Evolutionary conservation across 2,329 filamentous ascomycete genomes (phyloP).

Genomic region (Colletotrichum sp.): DNA sequence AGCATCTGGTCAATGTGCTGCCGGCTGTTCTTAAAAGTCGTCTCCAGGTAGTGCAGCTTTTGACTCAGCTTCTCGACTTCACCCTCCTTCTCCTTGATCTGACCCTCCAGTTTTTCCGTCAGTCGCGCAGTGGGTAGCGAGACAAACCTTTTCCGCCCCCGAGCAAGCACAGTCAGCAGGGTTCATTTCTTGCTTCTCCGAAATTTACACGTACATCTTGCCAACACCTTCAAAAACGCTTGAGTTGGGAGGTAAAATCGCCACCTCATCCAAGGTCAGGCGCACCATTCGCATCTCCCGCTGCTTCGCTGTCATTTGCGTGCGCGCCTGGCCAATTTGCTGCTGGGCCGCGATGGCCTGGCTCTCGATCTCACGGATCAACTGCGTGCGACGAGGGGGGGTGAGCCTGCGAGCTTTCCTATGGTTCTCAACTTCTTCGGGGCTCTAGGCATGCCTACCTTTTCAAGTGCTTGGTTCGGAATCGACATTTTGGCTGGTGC

Average conservation of each 20-base stretch:
- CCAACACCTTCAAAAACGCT: slow-evolving; percentile 93
- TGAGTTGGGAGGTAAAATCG: slow-evolving; percentile 75
- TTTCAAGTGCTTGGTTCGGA: slow-evolving; percentile 90
- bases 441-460: slow-evolving; percentile 58
- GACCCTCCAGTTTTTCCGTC: slow-evolving; percentile 75
- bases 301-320: slow-evolving; percentile 85
- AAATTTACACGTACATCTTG: slow-evolving; percentile 76
- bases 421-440: background rate
- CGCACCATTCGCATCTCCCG: slow-evolving; percentile 88
- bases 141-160: slow-evolving; percentile 75
- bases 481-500: slow-evolving; percentile 76
- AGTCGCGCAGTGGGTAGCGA: slow-evolving; percentile 75
- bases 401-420: slow-evolving; percentile 1
- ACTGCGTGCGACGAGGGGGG: slow-evolving; percentile 50
- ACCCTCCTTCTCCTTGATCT: slow-evolving; percentile 75
- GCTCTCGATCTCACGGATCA: slow-evolving; percentile 91
- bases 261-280: slow-evolving; percentile 83
- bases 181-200: background rate
- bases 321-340: slow-evolving; percentile 85
- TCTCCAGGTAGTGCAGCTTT: slow-evolving; percentile 91
- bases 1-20: slow-evolving; percentile 92
- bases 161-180: background rate
- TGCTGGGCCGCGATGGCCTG: slow-evolving; percentile 89
- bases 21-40: slow-evolving; percentile 92
- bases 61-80: slow-evolving; percentile 86